Evolutionary conservation across 2,329 filamentous ascomycete species (phyloP).

Genomic region (Aspergillus tamarii): DNA sequence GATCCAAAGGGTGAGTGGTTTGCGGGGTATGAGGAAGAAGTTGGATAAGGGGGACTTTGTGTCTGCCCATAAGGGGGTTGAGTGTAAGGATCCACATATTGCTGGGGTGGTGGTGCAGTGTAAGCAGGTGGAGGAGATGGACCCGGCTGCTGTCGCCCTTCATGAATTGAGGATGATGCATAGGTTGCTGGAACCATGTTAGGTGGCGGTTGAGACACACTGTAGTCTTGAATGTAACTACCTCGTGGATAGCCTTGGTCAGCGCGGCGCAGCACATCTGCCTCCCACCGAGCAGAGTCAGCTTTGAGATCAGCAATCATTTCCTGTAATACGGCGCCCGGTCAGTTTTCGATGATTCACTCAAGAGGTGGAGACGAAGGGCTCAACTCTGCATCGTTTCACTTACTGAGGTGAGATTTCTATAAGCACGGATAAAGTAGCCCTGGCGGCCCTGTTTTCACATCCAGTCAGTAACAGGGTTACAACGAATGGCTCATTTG

Average conservation of each 20-base stretch:
- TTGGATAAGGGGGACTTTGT: conserved; percentile 38
- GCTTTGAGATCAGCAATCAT: conserved; percentile 60
- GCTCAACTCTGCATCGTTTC: conserved; percentile 7
- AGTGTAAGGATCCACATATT: conserved; percentile 41
- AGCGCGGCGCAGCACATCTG: conserved; percentile 44
- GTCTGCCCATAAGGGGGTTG: conserved; percentile 36
- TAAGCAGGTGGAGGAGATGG: conserved; percentile 42
- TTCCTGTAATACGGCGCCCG: conserved; percentile 42
- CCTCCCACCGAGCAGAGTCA: conserved; percentile 57
- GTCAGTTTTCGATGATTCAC: conserved; percentile 25
- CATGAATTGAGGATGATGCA: conserved; percentile 40
- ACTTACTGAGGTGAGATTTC: conserved; percentile 75
- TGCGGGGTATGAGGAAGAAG: conserved; percentile 35
- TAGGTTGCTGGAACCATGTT: conserved; percentile 43
- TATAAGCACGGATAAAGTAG: conserved; percentile 78
- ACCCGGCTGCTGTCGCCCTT: conserved; percentile 41
- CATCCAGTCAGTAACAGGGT: conserved; percentile 34
- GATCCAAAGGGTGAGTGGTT: conserved; percentile 40
- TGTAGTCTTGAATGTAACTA: conserved; percentile 45
- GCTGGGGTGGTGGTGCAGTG: conserved; percentile 36
- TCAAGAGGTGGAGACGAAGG: conserved; percentile 3
- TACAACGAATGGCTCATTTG: conserved; percentile 6
- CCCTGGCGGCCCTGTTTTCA: conserved; percentile 66
- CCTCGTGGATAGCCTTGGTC: conserved; percentile 46
- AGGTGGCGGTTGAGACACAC: conserved; percentile 41